Conservation (phyloP, 2,329 filamentous ascomycete genomes). For the Chalara sp. region DNA sequence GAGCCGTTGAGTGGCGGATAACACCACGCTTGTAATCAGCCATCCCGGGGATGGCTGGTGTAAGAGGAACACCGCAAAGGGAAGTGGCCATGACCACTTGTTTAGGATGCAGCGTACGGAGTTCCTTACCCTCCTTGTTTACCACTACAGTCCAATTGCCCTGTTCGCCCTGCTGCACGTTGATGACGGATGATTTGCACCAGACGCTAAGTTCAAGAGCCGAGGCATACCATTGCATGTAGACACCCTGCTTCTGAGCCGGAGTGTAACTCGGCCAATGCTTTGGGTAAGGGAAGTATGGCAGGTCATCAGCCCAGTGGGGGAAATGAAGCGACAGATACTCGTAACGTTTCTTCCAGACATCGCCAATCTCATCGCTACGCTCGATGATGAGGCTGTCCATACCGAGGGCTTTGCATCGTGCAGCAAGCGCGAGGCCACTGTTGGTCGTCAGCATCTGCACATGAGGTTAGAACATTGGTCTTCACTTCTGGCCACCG, state of each 20-base stretch:
- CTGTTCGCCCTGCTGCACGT: too few relatives aligned
- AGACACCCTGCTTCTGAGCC: constrained; percentile 65
- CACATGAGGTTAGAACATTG: too few relatives aligned
- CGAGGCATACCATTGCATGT: constrained; percentile 58
- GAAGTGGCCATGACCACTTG: too few relatives aligned
- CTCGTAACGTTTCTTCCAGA: constrained; percentile 56
- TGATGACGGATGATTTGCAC: constrained; percentile 28
- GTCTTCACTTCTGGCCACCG: too few relatives aligned
- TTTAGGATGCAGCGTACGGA: too few relatives aligned
- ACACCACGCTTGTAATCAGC: too few relatives aligned
- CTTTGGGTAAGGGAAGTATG: constrained; percentile 57
- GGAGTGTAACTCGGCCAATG: constrained; percentile 65
- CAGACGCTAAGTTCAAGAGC: constrained; percentile 62
- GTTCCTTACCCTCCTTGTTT: too few relatives aligned
- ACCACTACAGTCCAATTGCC: too few relatives aligned
- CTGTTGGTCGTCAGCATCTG: too few relatives aligned
- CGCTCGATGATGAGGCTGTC: constrained; percentile 50
- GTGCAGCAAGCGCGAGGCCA: constrained; percentile 49
- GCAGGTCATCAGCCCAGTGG: constrained; percentile 49
- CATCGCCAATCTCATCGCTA: constrained; percentile 53
- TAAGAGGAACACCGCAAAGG: too few relatives aligned
- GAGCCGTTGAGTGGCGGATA: too few relatives aligned
- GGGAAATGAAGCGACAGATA: constrained; percentile 64
- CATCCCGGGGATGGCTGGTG: too few relatives aligned
- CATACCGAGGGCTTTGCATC: constrained; percentile 52